phyloP scores from a whole-genome alignment of 2,329 filamentous ascomycete genomes.

The Aspergillus ochraceoroseus region DNA sequence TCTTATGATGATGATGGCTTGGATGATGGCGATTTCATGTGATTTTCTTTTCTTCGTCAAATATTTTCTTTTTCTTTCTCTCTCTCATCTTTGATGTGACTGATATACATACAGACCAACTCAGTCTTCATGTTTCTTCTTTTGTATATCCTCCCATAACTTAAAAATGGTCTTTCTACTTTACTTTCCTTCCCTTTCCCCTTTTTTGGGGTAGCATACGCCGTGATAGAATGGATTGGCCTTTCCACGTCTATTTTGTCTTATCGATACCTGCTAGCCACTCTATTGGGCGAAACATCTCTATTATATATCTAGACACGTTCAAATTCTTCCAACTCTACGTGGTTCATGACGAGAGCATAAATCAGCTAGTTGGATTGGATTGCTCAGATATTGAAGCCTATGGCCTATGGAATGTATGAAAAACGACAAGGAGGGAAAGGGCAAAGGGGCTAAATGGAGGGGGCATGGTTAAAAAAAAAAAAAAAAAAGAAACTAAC shows the following conservation, averaged over 20 bases:
- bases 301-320: too few relatives aligned
- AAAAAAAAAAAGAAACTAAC: constrained; percentile 29
- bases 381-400: constrained; percentile 17
- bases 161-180: constrained; percentile 4
- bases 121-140: neutral
- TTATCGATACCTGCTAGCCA: too few relatives aligned
- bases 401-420: constrained; percentile 13
- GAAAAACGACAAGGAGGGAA: constrained; percentile 14
- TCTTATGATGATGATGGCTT: constrained; percentile 83
- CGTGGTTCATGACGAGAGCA: too few relatives aligned
- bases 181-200: constrained; percentile 8
- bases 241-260: too few relatives aligned
- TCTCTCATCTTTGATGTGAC: constrained; percentile 6
- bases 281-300: too few relatives aligned
- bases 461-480: constrained; percentile 15
- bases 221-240: constrained; percentile 1
- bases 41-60: constrained; percentile 24
- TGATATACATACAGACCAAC: constrained; percentile 7
- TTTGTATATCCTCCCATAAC: neutral
- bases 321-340: too few relatives aligned
- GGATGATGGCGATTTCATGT: constrained; percentile 55
- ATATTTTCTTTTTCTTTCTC: constrained; percentile 15
- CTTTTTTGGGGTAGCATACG: too few relatives aligned
- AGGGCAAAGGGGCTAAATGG: constrained; percentile 21
- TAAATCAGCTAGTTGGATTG: constrained; percentile 20